Evolutionary conservation across 1,284 basidiomycete genomes (phyloP), one percentile per base, ranked within the genome.

Genomic region (Irpex lacteus): DNA sequence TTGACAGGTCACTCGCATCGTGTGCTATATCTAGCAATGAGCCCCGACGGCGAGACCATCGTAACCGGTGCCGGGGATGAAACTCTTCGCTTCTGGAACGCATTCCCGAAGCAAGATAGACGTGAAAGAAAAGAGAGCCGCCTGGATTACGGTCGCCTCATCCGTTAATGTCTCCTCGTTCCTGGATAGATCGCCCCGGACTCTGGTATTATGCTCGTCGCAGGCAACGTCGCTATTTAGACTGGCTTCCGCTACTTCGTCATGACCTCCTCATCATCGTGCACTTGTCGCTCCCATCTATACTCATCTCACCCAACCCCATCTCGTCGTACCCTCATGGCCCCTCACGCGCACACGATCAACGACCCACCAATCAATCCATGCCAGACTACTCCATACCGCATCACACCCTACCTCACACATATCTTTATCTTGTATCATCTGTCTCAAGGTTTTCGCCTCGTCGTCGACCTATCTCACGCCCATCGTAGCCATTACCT

Each of bases 21-120:
- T 67, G 97, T 99, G 34, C 81, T 98, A 40, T 98, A 98, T 75
- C 88, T 98, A 26, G 96, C 96, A 3, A 97, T 98, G 95, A 95
- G 91, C 71, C 96, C 96, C 0, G 94, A 96, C 68, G 96, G 97
- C 15, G 94, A 98, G 79, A 98, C 95, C 7, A 98, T 98, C 68
- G 98, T 98, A 32, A 98, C 96, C 0, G 97, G 97, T 3, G 96
- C 98, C 0, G 97, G 98, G 1, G 97, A 99, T 76, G 97, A 99
- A 79, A 99, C 98, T 13, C 80, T 99, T 59, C 80, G 94, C 65
- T 98, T 99, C 78, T 98, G 97, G 97, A 96, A 95, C 74, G 95
- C 94, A 0, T 95, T 93, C 76, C 92, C 90, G 63, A 92, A 86
- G 78, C 84, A 81, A 70, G 86, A 84, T 72, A 77, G 76, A 52